phyloP scores from a whole-genome alignment of 441 rosid species.

The Geranium incanum region DNA sequence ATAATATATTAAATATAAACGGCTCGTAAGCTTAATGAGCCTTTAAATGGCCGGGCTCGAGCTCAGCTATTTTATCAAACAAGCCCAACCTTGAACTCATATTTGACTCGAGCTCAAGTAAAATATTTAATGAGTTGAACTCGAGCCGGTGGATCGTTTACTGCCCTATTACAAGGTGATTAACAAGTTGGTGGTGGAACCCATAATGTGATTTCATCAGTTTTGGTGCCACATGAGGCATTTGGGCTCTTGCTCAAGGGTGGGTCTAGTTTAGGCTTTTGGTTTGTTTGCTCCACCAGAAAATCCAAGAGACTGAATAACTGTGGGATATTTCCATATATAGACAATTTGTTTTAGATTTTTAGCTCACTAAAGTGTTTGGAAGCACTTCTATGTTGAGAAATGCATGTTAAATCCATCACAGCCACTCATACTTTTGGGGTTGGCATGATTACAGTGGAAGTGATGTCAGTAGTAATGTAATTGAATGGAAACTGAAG shows the following conservation, averaged over 20 bases:
- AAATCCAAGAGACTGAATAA: background rate
- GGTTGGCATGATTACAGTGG: background rate
- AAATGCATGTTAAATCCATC: slow-evolving; percentile 8
- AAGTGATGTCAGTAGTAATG: slow-evolving; percentile 5
- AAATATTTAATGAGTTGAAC: too few species aligned
- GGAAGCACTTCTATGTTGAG: slow-evolving; percentile 5
- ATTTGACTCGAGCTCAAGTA: too few species aligned
- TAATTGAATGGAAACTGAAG: background rate
- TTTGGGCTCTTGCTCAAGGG: background rate
- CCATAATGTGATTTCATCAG: slow-evolving; percentile 9
- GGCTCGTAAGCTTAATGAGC: too few species aligned
- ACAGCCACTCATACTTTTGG: background rate
- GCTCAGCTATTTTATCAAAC: too few species aligned
- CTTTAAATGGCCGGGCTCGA: too few species aligned
- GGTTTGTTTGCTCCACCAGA: slow-evolving; percentile 8
- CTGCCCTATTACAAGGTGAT: background rate
- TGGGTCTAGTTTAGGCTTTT: slow-evolving; percentile 8
- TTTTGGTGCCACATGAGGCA: slow-evolving; percentile 4
- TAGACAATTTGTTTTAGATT: background rate
- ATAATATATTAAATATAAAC: too few species aligned
- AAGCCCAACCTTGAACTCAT: too few species aligned
- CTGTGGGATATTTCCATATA: slow-evolving; percentile 7
- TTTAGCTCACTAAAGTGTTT: background rate
- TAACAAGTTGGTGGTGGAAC: background rate
- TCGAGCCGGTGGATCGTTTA: too few species aligned